These are phyloP conservation scores for Leishmania tropica DNA, from an alignment of 208 protist species.

Conservation along the genomic window DNA sequence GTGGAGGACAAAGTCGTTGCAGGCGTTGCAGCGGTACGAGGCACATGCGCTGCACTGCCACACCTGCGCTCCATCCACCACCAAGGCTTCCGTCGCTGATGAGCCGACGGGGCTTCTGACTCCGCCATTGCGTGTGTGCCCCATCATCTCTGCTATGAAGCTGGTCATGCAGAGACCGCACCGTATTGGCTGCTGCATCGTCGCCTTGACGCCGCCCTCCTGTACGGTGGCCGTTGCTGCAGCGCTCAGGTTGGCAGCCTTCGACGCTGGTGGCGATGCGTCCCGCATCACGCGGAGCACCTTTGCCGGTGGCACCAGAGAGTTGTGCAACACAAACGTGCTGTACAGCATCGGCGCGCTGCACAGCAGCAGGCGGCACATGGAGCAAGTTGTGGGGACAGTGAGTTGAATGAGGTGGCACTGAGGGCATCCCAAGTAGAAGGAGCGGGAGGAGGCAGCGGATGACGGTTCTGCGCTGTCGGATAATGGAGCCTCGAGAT, in stretches of 20 bases:
- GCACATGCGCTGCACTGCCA: conserved; percentile 54
- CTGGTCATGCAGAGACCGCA: conserved; percentile 21
- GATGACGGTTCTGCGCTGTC: neutral
- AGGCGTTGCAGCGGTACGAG: conserved; percentile 53
- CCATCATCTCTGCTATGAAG: neutral
- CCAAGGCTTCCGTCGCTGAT: neutral
- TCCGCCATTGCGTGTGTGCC: neutral
- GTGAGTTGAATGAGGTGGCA: conserved; percentile 73
- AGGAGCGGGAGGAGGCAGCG: neutral
- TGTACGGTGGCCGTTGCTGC: neutral
- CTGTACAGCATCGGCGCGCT: conserved; percentile 66
- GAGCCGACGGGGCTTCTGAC: neutral
- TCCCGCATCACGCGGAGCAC: conserved; percentile 10
- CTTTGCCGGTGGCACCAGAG: conserved; percentile 44
- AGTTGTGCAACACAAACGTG: conserved; percentile 67
- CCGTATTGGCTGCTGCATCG: conserved; percentile 3
- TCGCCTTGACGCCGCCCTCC: neutral
- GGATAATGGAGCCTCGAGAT: conserved; percentile 24
- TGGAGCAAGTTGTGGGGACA: conserved; percentile 74
- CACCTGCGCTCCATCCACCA: neutral
- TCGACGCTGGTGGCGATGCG: neutral
- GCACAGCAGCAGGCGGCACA: conserved; percentile 79
- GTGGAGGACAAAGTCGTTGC: conserved; percentile 55
- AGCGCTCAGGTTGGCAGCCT: neutral
- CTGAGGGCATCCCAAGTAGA: conserved; percentile 75